Percentiles rank a stretch among this genome's conserved stretches.
Conservation (phyloP, 805 yeast genomes). For the Teunomyces stri region DNA sequence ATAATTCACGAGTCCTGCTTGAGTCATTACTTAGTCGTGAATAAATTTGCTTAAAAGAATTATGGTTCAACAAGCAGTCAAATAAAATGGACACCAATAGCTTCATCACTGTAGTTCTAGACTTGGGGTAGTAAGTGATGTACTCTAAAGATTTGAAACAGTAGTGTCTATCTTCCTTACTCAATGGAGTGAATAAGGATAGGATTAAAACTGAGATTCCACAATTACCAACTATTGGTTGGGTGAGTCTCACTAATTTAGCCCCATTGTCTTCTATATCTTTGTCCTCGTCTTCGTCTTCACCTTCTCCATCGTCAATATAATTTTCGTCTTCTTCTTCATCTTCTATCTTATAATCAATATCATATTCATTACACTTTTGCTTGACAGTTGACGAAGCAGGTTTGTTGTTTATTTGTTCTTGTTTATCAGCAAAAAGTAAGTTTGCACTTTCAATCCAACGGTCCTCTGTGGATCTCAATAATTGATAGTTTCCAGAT, state of each 20-base stretch:
- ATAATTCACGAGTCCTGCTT: constrained; percentile 31
- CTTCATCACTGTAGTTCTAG: constrained; percentile 72
- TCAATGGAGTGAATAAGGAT: constrained; percentile 70
- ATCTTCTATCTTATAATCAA: too few species aligned
- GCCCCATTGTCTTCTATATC: too few species aligned
- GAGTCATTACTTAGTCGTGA: constrained; percentile 35
- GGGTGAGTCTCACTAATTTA: constrained; percentile 15
- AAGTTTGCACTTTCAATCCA: constrained; percentile 18
- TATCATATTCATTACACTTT: too few species aligned
- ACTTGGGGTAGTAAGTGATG: constrained; percentile 73
- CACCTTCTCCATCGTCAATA: too few species aligned
- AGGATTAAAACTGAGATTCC: constrained; percentile 75
- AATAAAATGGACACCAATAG: constrained; percentile 58
- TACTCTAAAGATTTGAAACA: constrained; percentile 64
- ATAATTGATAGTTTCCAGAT: constrained; percentile 17
- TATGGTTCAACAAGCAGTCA: constrained; percentile 65
- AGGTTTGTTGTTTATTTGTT: constrained; percentile 8
- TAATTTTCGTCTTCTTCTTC: too few species aligned
- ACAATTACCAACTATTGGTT: constrained; percentile 68
- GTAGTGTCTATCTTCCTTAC: constrained; percentile 56
- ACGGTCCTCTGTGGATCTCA: constrained; percentile 18
- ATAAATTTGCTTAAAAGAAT: constrained; percentile 60
- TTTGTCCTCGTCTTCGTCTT: too few species aligned
- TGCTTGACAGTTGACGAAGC: too few species aligned
- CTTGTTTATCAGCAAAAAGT: constrained; percentile 9